Evolutionary conservation across 805 yeast genomes (phyloP).

Genomic region (Saturnispora gosingensis): DNA sequence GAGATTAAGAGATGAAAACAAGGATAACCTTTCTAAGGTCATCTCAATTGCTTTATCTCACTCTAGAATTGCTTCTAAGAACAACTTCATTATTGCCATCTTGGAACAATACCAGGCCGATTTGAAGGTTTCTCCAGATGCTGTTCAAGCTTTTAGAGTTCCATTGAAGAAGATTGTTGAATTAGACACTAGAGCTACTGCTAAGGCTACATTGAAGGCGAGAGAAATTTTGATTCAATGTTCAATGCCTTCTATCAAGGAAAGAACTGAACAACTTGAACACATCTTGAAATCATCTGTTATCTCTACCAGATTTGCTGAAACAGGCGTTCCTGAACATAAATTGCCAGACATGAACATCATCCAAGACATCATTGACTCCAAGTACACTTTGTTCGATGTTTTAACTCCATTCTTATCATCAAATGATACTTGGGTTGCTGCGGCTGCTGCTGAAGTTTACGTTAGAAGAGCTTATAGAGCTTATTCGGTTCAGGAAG

Average conservation of each 20-base stretch:
- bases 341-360: conserved; percentile 73
- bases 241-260: conserved; percentile 91
- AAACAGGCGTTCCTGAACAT: conserved; percentile 58
- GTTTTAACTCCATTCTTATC: conserved; percentile 87
- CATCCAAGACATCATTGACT: conserved; percentile 87
- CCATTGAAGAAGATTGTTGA: conserved; percentile 75
- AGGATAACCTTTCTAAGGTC: conserved; percentile 65
- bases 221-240: conserved; percentile 95
- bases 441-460: conserved; percentile 94
- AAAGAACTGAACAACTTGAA: conserved; percentile 94
- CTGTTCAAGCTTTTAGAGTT: conserved; percentile 57
- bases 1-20: conserved; percentile 79
- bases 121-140: conserved; percentile 60
- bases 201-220: conserved; percentile 90
- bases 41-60: conserved; percentile 74
- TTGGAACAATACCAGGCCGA: conserved; percentile 73
- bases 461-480: conserved; percentile 95
- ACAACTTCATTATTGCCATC: conserved; percentile 79
- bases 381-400: conserved; percentile 93
- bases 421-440: conserved; percentile 77
- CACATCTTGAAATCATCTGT: conserved; percentile 90
- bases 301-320: conserved; percentile 83
- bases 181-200: conserved; percentile 81
- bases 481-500: conserved; percentile 81
- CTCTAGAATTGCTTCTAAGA: conserved; percentile 87